Conservation (phyloP, 106 monocot species). For the Allium sativum region DNA sequence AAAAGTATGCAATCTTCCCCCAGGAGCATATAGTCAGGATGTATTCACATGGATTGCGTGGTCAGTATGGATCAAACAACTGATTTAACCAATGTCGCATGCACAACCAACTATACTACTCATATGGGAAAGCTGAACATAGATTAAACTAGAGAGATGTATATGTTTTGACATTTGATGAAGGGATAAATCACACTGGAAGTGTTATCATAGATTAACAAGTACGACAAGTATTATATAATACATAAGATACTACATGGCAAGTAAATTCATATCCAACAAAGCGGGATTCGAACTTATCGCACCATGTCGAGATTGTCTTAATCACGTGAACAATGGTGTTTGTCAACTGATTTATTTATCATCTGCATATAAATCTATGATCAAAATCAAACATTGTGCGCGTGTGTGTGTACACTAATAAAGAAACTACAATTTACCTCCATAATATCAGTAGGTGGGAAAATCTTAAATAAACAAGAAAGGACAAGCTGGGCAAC, state of each 20-base stretch:
- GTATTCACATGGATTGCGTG: too few species aligned
- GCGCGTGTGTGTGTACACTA: too few species aligned
- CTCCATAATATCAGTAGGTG: conserved; percentile 75
- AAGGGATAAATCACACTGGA: background rate
- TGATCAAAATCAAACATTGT: too few species aligned
- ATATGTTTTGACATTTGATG: background rate
- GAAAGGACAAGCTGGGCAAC: conserved; percentile 78
- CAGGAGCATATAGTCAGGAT: too few species aligned
- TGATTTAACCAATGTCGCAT: background rate
- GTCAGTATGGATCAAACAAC: too few species aligned
- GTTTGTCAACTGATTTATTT: too few species aligned
- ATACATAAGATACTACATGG: background rate
- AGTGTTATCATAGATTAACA: too few species aligned
- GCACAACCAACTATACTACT: background rate
- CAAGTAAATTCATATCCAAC: too few species aligned
- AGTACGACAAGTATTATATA: too few species aligned
- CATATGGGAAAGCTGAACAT: background rate
- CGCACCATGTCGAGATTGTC: too few species aligned
- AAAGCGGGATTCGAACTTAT: too few species aligned
- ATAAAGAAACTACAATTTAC: conserved; percentile 18
- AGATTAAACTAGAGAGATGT: background rate
- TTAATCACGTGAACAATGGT: too few species aligned
- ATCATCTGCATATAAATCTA: background rate
- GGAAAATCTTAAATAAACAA: conserved; percentile 44
- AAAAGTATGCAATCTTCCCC: background rate